Evolutionary conservation across 192 early-diverging fungal species (phyloP).

Genomic region (Backusella tarrabulga): DNA sequence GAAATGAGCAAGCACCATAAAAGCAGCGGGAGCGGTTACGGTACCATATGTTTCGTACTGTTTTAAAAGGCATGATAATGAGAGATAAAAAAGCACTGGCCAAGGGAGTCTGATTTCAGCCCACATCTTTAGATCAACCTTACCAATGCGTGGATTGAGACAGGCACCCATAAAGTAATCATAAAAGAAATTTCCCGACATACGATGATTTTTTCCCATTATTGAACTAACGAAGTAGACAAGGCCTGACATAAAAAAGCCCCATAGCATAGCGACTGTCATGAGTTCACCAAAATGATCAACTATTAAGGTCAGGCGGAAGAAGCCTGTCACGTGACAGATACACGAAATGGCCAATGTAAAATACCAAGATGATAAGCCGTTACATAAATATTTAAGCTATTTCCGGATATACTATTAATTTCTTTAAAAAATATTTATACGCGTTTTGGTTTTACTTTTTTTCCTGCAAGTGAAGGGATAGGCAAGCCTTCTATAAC

Average conservation of each 20-base stretch:
- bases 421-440: background rate
- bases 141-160: conserved; percentile 46
- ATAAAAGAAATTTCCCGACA: conserved; percentile 54
- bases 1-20: conserved; percentile 51
- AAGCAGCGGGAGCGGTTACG: conserved; percentile 37
- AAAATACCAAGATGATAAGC: conserved; percentile 47
- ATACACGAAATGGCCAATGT: conserved; percentile 43
- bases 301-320: conserved; percentile 48
- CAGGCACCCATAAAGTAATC: conserved; percentile 47
- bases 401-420: conserved; percentile 6
- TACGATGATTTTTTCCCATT: conserved; percentile 45
- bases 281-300: conserved; percentile 58
- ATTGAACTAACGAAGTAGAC: conserved; percentile 36
- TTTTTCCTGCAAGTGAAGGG: conserved; percentile 53
- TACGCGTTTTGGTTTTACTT: conserved; percentile 10
- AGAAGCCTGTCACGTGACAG: conserved; percentile 42
- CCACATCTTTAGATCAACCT: conserved; percentile 51
- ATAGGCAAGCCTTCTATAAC: conserved; percentile 65
- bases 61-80: conserved; percentile 44
- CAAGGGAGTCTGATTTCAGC: conserved; percentile 48
- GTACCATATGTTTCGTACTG: conserved; percentile 43
- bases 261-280: conserved; percentile 50
- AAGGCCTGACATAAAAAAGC: conserved; percentile 40
- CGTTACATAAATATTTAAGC: conserved; percentile 57
- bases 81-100: conserved; percentile 49